These are phyloP conservation scores for Trichoderma endophyticum DNA, from an alignment of 2,329 filamentous ascomycete genomes.

Conservation along the genomic window DNA sequence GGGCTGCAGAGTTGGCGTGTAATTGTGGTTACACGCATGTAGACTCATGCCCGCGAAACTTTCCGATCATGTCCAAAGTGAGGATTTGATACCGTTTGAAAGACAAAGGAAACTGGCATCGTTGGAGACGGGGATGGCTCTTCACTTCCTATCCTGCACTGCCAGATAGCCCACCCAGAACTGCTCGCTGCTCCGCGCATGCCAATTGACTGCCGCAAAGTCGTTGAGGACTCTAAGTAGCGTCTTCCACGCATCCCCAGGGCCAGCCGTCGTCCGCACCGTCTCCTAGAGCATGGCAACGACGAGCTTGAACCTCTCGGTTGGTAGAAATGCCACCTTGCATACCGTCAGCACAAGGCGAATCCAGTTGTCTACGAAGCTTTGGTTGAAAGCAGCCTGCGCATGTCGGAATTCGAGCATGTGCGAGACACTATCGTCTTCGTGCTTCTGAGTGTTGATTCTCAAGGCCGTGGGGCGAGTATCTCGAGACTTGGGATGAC, in stretches of 20 bases:
- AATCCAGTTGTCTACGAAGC: constrained; percentile 20
- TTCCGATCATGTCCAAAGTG: background rate
- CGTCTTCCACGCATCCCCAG: constrained; percentile 11
- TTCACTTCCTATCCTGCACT: background rate
- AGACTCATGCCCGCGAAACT: background rate
- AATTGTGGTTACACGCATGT: background rate
- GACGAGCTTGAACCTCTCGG: constrained; percentile 8
- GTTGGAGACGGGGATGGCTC: background rate
- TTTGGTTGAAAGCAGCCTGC: constrained; percentile 17
- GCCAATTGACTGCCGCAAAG: constrained; percentile 8
- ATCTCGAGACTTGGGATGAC: background rate
- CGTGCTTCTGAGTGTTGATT: background rate
- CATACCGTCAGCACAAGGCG: constrained; percentile 18
- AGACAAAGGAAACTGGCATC: background rate
- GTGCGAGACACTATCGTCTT: background rate
- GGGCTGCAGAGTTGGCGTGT: background rate
- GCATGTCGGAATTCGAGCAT: constrained; percentile 24
- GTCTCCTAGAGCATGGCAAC: constrained; percentile 13
- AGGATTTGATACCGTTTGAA: background rate
- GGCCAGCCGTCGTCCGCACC: background rate
- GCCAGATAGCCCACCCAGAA: constrained; percentile 11
- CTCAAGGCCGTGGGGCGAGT: background rate
- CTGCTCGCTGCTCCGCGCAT: background rate
- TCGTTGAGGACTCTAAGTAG: constrained; percentile 10
- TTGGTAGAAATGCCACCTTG: constrained; percentile 19